Conservation (phyloP, 2,329 filamentous ascomycete genomes). For the Mycogone perniciosa region DNA sequence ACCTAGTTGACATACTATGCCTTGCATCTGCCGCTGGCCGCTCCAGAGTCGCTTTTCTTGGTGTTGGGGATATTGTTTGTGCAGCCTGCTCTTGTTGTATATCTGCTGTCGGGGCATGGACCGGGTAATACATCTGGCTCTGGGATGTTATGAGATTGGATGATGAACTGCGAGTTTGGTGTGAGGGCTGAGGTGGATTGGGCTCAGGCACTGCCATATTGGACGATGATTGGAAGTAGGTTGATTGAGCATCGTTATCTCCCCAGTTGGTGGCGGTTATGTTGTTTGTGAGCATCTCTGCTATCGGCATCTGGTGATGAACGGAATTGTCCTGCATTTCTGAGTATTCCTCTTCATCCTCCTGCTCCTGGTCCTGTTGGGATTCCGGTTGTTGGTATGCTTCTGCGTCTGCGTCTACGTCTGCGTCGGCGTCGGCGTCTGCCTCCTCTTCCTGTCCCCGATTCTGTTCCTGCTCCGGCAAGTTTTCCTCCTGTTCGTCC, state of each 20-base stretch:
- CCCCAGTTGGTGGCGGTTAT: constrained; percentile 18
- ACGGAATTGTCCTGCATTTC: constrained; percentile 15
- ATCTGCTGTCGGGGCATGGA: constrained; percentile 6
- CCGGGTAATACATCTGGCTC: constrained; percentile 16
- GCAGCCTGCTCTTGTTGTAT: constrained; percentile 1
- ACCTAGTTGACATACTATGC: not conserved
- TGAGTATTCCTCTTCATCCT: constrained; percentile 15
- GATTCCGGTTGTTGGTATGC: constrained; percentile 11
- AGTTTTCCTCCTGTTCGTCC: constrained; percentile 15
- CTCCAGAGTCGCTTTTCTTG: not conserved
- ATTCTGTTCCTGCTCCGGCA: no score
- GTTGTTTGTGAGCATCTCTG: constrained; percentile 21
- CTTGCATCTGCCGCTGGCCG: not conserved
- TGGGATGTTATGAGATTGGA: constrained; percentile 16
- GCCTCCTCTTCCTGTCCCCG: no score
- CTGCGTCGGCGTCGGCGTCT: constrained; percentile 13
- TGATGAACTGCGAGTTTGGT: constrained; percentile 9
- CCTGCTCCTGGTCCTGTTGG: constrained; percentile 12
- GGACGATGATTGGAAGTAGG: constrained; percentile 25
- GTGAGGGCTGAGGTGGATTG: constrained; percentile 15
- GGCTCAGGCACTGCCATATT: constrained; percentile 22
- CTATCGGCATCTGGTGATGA: constrained; percentile 25
- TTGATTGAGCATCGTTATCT: constrained; percentile 14
- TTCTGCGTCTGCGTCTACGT: constrained; percentile 12
- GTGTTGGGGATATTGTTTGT: not conserved